Evolutionary conservation across 2,329 filamentous ascomycete species (phyloP), one percentile per base, ranked within the genome.

Genomic region (Fusarium buharicum): DNA sequence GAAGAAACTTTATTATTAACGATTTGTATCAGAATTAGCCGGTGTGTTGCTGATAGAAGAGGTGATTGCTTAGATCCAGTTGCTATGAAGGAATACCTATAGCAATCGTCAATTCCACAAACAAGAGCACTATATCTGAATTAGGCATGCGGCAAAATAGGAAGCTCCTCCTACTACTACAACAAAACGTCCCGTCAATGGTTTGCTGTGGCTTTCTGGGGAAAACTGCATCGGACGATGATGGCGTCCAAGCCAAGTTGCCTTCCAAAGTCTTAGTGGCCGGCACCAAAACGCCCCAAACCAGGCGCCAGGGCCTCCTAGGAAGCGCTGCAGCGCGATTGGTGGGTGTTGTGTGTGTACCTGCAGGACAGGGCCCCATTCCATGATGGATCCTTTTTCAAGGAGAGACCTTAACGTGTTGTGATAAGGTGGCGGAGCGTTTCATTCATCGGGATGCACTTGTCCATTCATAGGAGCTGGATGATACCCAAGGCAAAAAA

Each of bases 401-500:
- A 59, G 37, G 56, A 59, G 37, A 56, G 47, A 45, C 45, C 50
- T 60, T 64, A 67, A 56, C 43, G 45, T 45, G 30, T 47, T 56
- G 48, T 62, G 51, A 54, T 68, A 70, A 67, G 68, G 68, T 69
- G 68, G 62, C 68, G 63, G 37, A 66, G 64, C 59, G 68, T 70
- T 70, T 70, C 68, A 70, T 68, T 55, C 46, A 50, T 34, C 55
- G 46, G 54, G 55, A 37, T 55, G 38, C 55, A 52, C 59, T 67
- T 62, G 50, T 20, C 63, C 54, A 45, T 65, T 55, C 54, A 24
- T 24, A 55, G 62, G 22, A 66, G 36, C 36, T 57, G 30, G 31
- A 57, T 66, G 54, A 51, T 38, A 66, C 62, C 55, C 47, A 59
- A 56, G 58, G 27, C 27, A 11, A 47, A 49, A 36, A 16, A 27